Evolutionary conservation across 2,329 filamentous ascomycete genomes (phyloP).

Genomic region (Colletotrichum coccodes): DNA sequence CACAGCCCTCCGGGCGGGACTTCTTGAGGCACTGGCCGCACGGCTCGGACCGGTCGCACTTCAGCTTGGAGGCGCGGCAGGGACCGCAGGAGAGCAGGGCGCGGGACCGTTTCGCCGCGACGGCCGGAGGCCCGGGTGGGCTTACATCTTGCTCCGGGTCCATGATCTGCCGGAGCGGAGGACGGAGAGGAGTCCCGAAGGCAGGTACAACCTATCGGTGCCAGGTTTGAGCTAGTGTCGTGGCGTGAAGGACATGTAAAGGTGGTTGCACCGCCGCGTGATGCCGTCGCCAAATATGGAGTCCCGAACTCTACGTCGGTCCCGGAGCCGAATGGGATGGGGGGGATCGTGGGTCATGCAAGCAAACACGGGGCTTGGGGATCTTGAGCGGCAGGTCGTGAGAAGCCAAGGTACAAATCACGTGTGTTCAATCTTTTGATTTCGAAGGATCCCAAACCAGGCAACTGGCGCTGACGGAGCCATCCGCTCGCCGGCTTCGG

Average conservation of each 20-base stretch:
- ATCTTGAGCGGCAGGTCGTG: neutral
- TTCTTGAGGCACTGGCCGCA: slow-evolving; percentile 65
- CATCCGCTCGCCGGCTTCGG: slow-evolving; percentile 10
- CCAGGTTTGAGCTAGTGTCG: neutral
- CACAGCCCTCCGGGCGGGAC: slow-evolving; percentile 55
- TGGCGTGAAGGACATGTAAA: neutral
- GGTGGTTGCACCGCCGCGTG: neutral
- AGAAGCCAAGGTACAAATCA: neutral
- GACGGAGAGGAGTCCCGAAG: neutral
- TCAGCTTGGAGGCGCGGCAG: slow-evolving; percentile 65
- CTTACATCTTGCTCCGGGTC: neutral
- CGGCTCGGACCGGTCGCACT: slow-evolving; percentile 63
- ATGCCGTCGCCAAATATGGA: neutral
- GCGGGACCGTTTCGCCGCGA: slow-evolving; percentile 53
- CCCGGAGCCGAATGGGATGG: neutral
- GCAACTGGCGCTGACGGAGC: slow-evolving; percentile 18
- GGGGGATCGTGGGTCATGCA: neutral
- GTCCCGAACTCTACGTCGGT: neutral
- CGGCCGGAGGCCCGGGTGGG: neutral
- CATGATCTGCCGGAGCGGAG: neutral
- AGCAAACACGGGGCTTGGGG: neutral
- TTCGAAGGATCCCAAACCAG: neutral
- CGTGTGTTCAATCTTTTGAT: neutral
- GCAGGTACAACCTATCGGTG: too few relatives aligned
- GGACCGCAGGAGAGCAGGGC: slow-evolving; percentile 63